Evolutionary conservation across 495 filamentous ascomycete genomes (phyloP), one percentile per base, ranked within the genome.

Genomic region (Penicillium subrubescens): DNA sequence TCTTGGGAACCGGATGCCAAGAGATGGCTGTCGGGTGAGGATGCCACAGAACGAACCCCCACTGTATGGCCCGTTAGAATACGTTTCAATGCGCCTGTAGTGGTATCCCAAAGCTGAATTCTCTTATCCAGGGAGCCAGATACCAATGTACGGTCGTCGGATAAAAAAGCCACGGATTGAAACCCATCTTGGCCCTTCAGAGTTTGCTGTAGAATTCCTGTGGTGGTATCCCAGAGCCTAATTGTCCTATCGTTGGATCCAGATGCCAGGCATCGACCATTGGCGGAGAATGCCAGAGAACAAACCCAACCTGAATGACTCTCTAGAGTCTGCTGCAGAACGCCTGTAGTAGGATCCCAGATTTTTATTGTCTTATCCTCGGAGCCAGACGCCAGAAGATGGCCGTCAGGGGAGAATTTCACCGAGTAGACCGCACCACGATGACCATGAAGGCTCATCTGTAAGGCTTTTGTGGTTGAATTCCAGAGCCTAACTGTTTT

Each of bases 111-210:
- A 15, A 43, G 15, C 14, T 2, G 14, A 14, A 7, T 15, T 43
- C n/a, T 43, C n/a, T 2, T n/a, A n/a, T n/a, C n/a, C n/a, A n/a
- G n/a, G 1, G 65, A 70, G 19, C 50, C 62, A 3, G 73, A 70
- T 0, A 67, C 73, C n/a, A 75, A 39, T 0, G 59, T n/a, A 2
- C 14, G 53, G 33, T 62, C 66, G 29, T 74, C 69, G 12, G 60
- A 55, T 7, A 73, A 79, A 61, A 75, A 74, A 7, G 63, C 64
- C 19, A 73, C 61, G n/a, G n/a, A n/a, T n/a, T 17, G 64, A 62
- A 21, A 25, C 4, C 2, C 8, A 5, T 3, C 3, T 15, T 48
- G 19, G 44, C 44, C 44, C 3, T 27, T 27, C 11, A 27, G 7
- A 27, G 46, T 50, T 5, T 11, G 19, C 12, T 11, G 21, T 11